Evolutionary conservation across 768 basidiomycete genomes (phyloP), one percentile per base, ranked within the genome.

Genomic region (Leucosporidium creatinivorum): DNA sequence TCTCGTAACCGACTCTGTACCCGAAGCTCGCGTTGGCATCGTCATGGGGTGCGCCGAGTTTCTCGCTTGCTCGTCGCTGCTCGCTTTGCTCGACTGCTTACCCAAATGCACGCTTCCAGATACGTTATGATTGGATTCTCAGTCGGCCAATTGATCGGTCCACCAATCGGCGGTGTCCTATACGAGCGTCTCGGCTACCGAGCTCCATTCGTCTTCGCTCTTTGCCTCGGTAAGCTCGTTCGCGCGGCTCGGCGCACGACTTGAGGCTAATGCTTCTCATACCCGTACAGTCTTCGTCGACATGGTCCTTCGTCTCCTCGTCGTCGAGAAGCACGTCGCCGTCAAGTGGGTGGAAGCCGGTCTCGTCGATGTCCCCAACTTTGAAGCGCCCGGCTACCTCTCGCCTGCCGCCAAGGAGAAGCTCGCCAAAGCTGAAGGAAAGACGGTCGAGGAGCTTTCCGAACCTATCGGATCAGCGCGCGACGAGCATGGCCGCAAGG

Each of bases 291-390:
- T 73, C 54, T 68, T 13, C 39, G 23, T 65, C 61, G 73, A 74
- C 47, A 36, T 74, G 15, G 21, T 70, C 10, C 57, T 74, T 26
- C 66, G 73, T 4, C 54, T 74, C 1, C 23, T 67, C 39, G 52
- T 74, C 30, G 54, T 74, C 57, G 73, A 72, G 63, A 74, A 69
- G 39, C 65, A 67, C 30, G 10, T 17, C 1, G 72, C 68, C 25
- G 58, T 63, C 9, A 13, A 26, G 13, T 72, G 65, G 62, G 58
- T 72, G 23, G 4, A 44, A 23, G 31, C 25, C 12, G 68, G 68
- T 1, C 39, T 44, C 39, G 57, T 58, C 36, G 51, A n/a, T 4
- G 58, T 72, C 39, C 57, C 60, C 1, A 28, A 26, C 8, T 72
- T 72, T 21, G 68, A 69, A 28, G 71, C 71, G 25, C 71, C 65